phyloP scores from a whole-genome alignment of 2,329 filamentous ascomycete genomes.

The Colletotrichum tabaci region DNA sequence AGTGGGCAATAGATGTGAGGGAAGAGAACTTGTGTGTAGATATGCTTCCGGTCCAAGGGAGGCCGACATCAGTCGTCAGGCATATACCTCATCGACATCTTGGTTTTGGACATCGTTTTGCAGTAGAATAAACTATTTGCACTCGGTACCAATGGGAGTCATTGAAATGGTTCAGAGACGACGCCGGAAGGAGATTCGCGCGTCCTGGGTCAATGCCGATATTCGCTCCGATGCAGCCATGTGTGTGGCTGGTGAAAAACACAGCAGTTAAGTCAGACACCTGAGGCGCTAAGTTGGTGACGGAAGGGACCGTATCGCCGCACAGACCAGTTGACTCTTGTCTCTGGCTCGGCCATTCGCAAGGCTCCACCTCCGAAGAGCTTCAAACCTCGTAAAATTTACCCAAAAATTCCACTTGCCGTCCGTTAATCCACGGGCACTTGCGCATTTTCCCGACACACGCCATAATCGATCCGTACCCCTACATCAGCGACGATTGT shows the following conservation, averaged over 20 bases:
- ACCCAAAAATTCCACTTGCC: constrained; percentile 15
- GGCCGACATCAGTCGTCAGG: not conserved
- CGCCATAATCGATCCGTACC: not conserved
- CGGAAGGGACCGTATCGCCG: constrained; percentile 13
- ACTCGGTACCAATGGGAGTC: not conserved
- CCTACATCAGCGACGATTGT: no score
- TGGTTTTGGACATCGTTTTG: not conserved
- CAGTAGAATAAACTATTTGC: not conserved
- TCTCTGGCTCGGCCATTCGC: constrained; percentile 7
- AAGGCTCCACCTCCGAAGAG: constrained; percentile 39
- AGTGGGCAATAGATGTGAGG: not conserved
- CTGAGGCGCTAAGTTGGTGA: constrained; percentile 23
- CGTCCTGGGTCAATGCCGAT: not conserved
- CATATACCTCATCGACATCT: not conserved
- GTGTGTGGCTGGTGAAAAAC: constrained; percentile 12
- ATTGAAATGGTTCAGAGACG: not conserved
- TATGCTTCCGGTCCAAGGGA: not conserved
- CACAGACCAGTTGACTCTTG: constrained; percentile 34
- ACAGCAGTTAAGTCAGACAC: constrained; percentile 8
- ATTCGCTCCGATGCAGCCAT: constrained; percentile 4
- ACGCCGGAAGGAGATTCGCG: not conserved
- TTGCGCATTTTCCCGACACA: constrained; percentile 23
- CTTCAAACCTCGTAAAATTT: constrained; percentile 41
- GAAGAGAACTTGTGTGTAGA: not conserved
- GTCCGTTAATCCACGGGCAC: constrained; percentile 4